Evolutionary conservation across 116 monocot genomes (phyloP), one percentile per base, ranked within the genome.

Genomic region (Phalaenopsis hybrid): DNA sequence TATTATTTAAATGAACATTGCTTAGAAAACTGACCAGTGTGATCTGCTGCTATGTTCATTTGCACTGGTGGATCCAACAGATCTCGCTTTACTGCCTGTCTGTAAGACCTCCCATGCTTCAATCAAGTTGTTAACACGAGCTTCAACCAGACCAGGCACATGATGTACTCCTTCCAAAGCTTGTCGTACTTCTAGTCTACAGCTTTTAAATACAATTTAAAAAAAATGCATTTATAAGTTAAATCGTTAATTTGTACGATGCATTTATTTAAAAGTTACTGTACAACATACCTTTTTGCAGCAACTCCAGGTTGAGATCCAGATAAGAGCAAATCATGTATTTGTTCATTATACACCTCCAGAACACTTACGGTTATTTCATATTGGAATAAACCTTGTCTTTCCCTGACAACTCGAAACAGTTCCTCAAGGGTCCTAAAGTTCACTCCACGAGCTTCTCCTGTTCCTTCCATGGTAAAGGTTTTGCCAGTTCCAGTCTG

Each of bases 11-110:
- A 44, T 18, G n/a, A 44, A 75, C 45, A 12, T 25, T 59, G 17
- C 2, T 1, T 45, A 41, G 63, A 33, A 77, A 0, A 76, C 15
- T 84, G 28, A 95, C 95, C 95, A 96, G 82, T 93, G 96, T 78
- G 96, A 96, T 84, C 96, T 84, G 78, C 96, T 96, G 58, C 96
- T 96, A 79, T 92, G 96, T 68, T 96, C 93, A 84, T 96, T 96
- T 77, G 90, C 86, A 85, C 89, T 93, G 3, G 93, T 96, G 49
- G 93, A 82, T 1, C 96, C 93, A 79, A 93, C 89, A 77, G 85
- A 92, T 84, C 96, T 88, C 0, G 93, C 90, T 82, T 92, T 96
- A 84, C 92, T 93, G 12, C 96, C 96, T 57, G 90, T 88, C 82
- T 93, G 91, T 20, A 93, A 78, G 44, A 93, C 93, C 28, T 89